These are phyloP conservation scores for Chalaropsis thielavioides DNA, from an alignment of 2,329 filamentous ascomycete species.

Conservation along the genomic window DNA sequence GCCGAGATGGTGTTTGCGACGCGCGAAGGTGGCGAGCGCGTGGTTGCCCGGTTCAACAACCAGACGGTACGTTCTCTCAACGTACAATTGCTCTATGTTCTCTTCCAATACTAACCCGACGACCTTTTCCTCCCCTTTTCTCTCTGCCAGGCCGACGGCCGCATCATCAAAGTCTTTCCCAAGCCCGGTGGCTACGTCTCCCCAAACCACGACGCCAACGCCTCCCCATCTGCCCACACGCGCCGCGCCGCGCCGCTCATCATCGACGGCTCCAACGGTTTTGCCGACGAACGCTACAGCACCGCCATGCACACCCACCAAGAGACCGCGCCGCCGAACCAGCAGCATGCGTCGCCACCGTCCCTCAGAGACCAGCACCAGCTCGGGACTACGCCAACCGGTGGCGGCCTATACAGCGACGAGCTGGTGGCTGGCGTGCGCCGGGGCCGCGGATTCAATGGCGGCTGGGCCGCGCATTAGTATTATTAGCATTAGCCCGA, in stretches of 20 bases:
- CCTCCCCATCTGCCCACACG: slow-evolving; percentile 21
- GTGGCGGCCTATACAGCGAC: slow-evolving; percentile 38
- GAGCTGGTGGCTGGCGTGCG: slow-evolving; percentile 25
- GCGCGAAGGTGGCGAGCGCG: slow-evolving; percentile 56
- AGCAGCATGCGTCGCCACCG: slow-evolving; percentile 19
- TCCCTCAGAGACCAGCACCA: slow-evolving; percentile 5
- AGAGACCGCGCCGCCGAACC: too few species aligned
- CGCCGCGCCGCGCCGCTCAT: slow-evolving; percentile 23
- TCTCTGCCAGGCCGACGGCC: slow-evolving; percentile 50
- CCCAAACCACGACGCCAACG: slow-evolving; percentile 21
- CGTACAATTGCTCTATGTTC: not conserved
- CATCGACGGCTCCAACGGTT: slow-evolving; percentile 41
- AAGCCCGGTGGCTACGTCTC: slow-evolving; percentile 37
- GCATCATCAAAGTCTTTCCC: slow-evolving; percentile 57
- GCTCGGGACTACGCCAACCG: slow-evolving; percentile 4
- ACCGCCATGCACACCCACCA: not conserved
- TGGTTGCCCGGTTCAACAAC: slow-evolving; percentile 63
- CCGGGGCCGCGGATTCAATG: slow-evolving; percentile 20
- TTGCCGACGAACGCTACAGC: slow-evolving; percentile 33
- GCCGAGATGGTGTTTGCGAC: slow-evolving; percentile 64
- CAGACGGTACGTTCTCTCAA: slow-evolving; percentile 45
- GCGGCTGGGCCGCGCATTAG: not conserved
- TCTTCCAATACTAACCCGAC: not conserved
- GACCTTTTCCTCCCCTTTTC: slow-evolving; percentile 5
- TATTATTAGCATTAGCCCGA: not conserved